A percentile compares a stretch with the other conserved stretches of the same genome.
These are phyloP conservation scores for Phlyctochytrium bullatum DNA, from an alignment of 192 early-diverging fungal genomes.

Conservation along the genomic window DNA sequence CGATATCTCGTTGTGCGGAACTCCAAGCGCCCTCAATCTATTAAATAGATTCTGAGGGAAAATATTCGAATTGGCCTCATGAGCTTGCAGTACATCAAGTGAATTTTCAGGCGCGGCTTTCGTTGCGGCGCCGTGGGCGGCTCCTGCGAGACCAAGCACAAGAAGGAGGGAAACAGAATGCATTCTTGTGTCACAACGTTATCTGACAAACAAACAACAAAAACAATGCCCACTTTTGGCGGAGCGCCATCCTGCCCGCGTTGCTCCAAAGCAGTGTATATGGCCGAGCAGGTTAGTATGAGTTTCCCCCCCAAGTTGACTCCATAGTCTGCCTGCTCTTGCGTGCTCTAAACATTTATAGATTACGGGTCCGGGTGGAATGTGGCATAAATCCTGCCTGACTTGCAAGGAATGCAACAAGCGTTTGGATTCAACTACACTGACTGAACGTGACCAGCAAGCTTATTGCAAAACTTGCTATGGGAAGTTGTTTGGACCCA, in stretches of 20 bases:
- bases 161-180: too few species aligned
- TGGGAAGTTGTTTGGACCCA: constrained; percentile 51
- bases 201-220: too few species aligned
- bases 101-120: too few species aligned
- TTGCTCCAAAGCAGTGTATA: constrained; percentile 43
- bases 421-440: constrained; percentile 42
- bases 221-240: constrained; percentile 35
- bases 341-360: neutral
- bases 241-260: constrained; percentile 37
- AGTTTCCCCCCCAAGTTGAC: neutral
- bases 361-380: constrained; percentile 34
- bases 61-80: too few species aligned
- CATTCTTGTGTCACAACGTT: too few species aligned
- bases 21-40: too few species aligned
- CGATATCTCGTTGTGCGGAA: too few species aligned
- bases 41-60: too few species aligned
- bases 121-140: too few species aligned
- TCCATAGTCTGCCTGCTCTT: neutral
- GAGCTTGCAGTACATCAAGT: too few species aligned
- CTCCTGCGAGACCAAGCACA: too few species aligned
- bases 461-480: constrained; percentile 53
- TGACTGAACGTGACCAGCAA: constrained; percentile 46
- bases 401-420: constrained; percentile 44
- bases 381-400: constrained; percentile 36
- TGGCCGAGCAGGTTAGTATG: constrained; percentile 35